Evolutionary conservation across 2,329 filamentous ascomycete species (phyloP), one percentile per base, ranked within the genome.

Genomic region (Pleomassaria siparia): DNA sequence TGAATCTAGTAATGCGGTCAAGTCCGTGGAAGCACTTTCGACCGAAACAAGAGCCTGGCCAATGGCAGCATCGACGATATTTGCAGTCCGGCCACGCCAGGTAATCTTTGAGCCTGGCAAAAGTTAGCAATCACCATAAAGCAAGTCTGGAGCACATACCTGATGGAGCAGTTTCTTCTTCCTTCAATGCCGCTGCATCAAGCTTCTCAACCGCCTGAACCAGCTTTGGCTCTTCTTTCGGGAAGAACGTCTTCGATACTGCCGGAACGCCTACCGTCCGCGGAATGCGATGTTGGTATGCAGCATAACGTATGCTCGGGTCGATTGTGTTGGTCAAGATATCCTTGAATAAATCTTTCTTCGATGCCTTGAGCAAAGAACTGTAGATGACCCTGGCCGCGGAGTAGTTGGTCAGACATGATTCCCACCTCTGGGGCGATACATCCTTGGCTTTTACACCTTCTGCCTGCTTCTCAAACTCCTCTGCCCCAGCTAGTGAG

Each of bases 61-160:
- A 59, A 97, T 96, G 41, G 90, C 86, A 21, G 92, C 91, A 72
- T 99, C 92, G 60, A 96, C 91, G 43, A 99, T 87, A 56, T 87
- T 85, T 13, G 96, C 92, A 52, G 87, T 87, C 33, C 91, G 83
- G 9, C 84, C 86, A 55, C 94, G 84, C 94, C 94, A 99, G 3
- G 81, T 85, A 48, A 99, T 85, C 9, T 84, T 88, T 13, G 75
- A 74, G 46, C 76, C 74, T 50, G 68, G 15, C 62, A 13, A 32
- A 7, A 30, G 47, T 65, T 50, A 62, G 55, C 16, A 35, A 13
- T n/a, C n/a, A 35, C 11, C 6, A 20, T 18, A 22, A 11, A 15
- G 12, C 35, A 28, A 46, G 20, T 22, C n/a, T 33, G 44, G 12
- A 8, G 16, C 43, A 78, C 55, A 79, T 77, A 54, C 78, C 72